A percentile compares a stretch with the other conserved stretches of the same genome.
These are phyloP conservation scores for Sphaerulina vaccinii DNA, from an alignment of 2,329 filamentous ascomycete species.

Conservation along the genomic window DNA sequence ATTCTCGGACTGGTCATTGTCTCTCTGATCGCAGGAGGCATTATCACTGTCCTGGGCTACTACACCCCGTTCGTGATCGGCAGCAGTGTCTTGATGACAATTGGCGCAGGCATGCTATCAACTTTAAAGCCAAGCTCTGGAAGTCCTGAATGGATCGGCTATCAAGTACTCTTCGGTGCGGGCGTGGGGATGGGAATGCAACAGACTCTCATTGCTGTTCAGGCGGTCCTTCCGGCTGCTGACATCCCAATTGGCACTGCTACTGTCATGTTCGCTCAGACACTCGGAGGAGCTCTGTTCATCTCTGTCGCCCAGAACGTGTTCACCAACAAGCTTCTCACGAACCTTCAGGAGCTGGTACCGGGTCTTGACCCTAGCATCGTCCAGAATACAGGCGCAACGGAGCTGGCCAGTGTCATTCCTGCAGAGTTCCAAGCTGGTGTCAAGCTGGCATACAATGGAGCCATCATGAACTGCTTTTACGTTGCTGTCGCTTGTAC, in stretches of 20 bases:
- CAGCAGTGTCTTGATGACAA: constrained; percentile 43
- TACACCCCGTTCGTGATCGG: constrained; percentile 52
- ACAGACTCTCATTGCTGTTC: constrained; percentile 48
- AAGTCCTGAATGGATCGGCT: constrained; percentile 42
- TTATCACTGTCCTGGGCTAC: constrained; percentile 47
- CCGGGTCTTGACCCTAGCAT: constrained; percentile 44
- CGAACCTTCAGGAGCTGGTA: constrained; percentile 39
- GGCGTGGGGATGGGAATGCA: constrained; percentile 52
- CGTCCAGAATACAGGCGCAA: constrained; percentile 54
- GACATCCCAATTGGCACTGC: constrained; percentile 51
- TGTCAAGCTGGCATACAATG: constrained; percentile 65
- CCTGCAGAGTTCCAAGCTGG: constrained; percentile 49
- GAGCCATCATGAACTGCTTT: constrained; percentile 58
- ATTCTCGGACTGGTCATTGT: constrained; percentile 48
- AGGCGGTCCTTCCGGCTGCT: constrained; percentile 43
- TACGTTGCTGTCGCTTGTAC: constrained; percentile 59
- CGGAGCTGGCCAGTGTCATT: constrained; percentile 58
- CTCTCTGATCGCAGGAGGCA: constrained; percentile 42
- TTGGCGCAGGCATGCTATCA: constrained; percentile 48
- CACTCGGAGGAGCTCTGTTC: constrained; percentile 50
- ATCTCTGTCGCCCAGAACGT: constrained; percentile 52
- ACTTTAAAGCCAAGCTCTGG: constrained; percentile 44
- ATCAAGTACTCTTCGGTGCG: constrained; percentile 38
- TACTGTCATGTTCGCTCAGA: constrained; percentile 50
- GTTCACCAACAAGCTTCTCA: constrained; percentile 50